Base-by-base conservation (phyloP, 2,329 filamentous ascomycete species). In the Penicillium digitatum region DNA sequence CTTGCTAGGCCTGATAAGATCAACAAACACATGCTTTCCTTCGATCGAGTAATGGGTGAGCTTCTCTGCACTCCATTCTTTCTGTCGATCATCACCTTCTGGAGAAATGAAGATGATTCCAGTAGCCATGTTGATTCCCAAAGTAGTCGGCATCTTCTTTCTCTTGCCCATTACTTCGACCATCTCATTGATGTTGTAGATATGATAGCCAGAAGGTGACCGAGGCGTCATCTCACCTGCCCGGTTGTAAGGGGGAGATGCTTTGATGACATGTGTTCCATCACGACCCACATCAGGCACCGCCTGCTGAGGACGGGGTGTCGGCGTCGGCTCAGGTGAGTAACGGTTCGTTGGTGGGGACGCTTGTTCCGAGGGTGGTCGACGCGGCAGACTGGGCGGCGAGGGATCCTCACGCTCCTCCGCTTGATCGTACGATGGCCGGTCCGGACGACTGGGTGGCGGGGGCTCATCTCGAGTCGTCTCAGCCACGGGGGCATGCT, bases 161-260 rank as follows among this genome's bases (percentile, higher is more conserved):
- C 89, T 88, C 78, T 95, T 96, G 54, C 93, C 93, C 85, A 96
- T 92, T 42, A 94, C 85, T n/a, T 91, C 93, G 5, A 96, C 85
- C 88, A 96, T 96, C 75, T 97, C 93, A 70, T 92, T 95, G 66
- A 97, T 92, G 66, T 96, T 96, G 76, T 96, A 97, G 72, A 97
- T 81, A 69, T 95, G 92, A 69, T 92, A 97, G 2, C 89, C 90
- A 18, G 89, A 89, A 5, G 89, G 89, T 2, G 87, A 86, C 29
- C 73, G 69, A 24, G 79, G 77, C 3, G 81, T 76, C 47, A 79
- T 75, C 54, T 80, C 76, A 26, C 75, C 70, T 46, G 74, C 73
- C 65, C 82, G 69, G 62, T 80, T 83, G 63, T 81, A 79, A 8
- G 82, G 81, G 27, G 82, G 82, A 2, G 82, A 85, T 46, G 79